These are phyloP conservation scores for Trifolium fragiferum DNA, from an alignment of 306 rosid species.

Conservation along the genomic window DNA sequence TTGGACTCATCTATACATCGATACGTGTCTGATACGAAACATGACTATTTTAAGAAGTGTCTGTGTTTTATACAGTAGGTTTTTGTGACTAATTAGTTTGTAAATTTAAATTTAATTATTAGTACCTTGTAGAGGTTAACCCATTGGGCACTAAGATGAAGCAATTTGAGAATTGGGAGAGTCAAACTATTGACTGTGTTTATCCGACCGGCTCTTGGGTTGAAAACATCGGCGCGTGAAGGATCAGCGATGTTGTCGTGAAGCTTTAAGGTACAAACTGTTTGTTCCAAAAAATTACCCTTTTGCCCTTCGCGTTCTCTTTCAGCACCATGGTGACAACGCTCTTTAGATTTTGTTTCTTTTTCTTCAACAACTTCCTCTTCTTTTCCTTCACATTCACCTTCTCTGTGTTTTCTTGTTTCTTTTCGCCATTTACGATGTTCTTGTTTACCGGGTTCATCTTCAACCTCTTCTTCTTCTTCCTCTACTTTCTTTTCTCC, in stretches of 20 bases:
- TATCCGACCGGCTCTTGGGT: conserved; percentile 43
- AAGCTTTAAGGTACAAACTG: conserved; percentile 32
- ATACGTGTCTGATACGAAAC: too few relatives aligned
- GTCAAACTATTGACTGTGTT: conserved; percentile 30
- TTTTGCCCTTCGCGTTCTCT: background rate
- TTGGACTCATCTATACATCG: too few relatives aligned
- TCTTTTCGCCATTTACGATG: conserved; percentile 9
- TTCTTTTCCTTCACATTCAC: conserved; percentile 12
- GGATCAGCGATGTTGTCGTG: conserved; percentile 31
- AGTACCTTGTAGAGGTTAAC: conserved; percentile 37
- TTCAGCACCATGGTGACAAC: background rate
- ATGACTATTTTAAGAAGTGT: too few relatives aligned
- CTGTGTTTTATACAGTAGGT: too few relatives aligned
- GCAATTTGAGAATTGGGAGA: conserved; percentile 33
- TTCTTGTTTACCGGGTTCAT: background rate
- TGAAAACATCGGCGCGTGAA: conserved; percentile 33
- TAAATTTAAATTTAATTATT: too few relatives aligned
- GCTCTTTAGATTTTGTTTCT: background rate
- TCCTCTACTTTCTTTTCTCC: background rate
- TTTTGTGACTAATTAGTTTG: too few relatives aligned
- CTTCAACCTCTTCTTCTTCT: conserved; percentile 1
- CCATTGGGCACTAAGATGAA: conserved; percentile 40
- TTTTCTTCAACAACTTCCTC: background rate
- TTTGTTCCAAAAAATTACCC: background rate
- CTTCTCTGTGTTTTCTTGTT: background rate